Evolutionary conservation across 192 early-diverging fungal species (phyloP).

Genomic region (Blastocladiella britannica): DNA sequence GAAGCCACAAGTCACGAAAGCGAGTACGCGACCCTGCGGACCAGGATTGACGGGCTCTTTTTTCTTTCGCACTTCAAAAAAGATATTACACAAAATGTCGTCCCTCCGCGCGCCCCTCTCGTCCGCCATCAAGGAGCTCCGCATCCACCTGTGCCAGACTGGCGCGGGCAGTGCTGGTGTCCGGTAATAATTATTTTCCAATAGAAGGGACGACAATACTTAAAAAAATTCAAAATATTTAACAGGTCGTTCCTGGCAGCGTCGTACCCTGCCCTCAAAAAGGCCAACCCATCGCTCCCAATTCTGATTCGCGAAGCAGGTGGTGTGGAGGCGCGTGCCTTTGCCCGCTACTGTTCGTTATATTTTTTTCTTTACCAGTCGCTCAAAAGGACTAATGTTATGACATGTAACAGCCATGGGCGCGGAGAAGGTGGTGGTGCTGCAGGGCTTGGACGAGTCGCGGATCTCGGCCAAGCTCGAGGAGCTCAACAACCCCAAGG

Average conservation of each 20-base stretch:
- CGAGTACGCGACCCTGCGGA: too few relatives aligned
- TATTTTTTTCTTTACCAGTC: neutral
- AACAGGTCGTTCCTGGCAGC: slow-evolving; percentile 64
- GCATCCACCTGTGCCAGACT: slow-evolving; percentile 73
- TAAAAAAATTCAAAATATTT: neutral
- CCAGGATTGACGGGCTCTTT: too few relatives aligned
- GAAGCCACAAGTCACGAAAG: too few relatives aligned
- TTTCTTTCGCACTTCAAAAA: neutral
- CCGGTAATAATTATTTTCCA: slow-evolving; percentile 24
- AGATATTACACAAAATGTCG: neutral
- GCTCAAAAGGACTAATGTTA: neutral
- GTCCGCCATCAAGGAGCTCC: slow-evolving; percentile 64
- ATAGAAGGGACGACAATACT: neutral
- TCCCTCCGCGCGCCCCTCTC: slow-evolving; percentile 15
- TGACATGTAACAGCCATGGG: slow-evolving; percentile 39
- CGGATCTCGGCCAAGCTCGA: slow-evolving; percentile 54
- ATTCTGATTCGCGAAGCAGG: slow-evolving; percentile 75
- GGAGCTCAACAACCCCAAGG: slow-evolving; percentile 44
- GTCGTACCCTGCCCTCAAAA: slow-evolving; percentile 60
- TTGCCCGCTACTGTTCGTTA: slow-evolving; percentile 70
- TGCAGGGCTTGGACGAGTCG: slow-evolving; percentile 48
- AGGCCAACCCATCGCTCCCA: slow-evolving; percentile 68
- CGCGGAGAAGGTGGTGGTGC: slow-evolving; percentile 49
- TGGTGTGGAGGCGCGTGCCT: slow-evolving; percentile 62
- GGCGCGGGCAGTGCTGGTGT: slow-evolving; percentile 53